Percentiles rank a stretch among this genome's conserved stretches.
Conservation (phyloP, 2,329 filamentous ascomycete species). For the Penicillium hordei region DNA sequence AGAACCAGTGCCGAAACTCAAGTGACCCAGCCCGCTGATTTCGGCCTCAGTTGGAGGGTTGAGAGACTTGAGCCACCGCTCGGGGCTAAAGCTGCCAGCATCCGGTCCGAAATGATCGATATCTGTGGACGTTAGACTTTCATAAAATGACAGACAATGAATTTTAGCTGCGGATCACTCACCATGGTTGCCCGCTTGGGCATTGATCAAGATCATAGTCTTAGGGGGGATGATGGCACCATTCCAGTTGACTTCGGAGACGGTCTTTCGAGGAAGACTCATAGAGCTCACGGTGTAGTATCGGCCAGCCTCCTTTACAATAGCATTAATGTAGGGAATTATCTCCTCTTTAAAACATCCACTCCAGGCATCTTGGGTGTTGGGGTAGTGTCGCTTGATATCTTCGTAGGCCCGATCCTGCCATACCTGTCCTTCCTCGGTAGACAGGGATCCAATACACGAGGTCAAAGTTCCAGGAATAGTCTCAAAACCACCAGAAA, state of each 20-base stretch:
- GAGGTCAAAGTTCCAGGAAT: constrained; percentile 72
- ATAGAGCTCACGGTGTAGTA: constrained; percentile 75
- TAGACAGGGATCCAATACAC: constrained; percentile 68
- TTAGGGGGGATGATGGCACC: constrained; percentile 66
- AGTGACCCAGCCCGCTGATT: constrained; percentile 53
- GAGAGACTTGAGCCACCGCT: constrained; percentile 59
- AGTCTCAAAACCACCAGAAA: constrained; percentile 74
- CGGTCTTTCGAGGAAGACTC: constrained; percentile 65
- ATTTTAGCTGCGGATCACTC: background rate
- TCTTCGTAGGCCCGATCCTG: constrained; percentile 66
- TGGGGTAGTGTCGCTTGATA: constrained; percentile 65
- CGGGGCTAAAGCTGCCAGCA: constrained; percentile 61
- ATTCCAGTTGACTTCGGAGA: constrained; percentile 67
- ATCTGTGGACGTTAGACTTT: constrained; percentile 42
- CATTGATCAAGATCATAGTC: constrained; percentile 74
- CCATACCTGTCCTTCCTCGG: constrained; percentile 61
- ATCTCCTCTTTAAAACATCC: constrained; percentile 67
- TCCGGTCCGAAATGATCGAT: constrained; percentile 58
- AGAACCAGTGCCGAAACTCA: constrained; percentile 58
- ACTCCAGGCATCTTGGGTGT: constrained; percentile 65
- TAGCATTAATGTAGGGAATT: constrained; percentile 68
- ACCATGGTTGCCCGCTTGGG: constrained; percentile 66
- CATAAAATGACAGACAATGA: background rate
- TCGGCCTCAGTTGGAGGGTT: constrained; percentile 43
- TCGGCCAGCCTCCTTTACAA: constrained; percentile 71